Evolutionary conservation across 495 filamentous ascomycete genomes (phyloP).

Genomic region (Xylaria bambusicola): DNA sequence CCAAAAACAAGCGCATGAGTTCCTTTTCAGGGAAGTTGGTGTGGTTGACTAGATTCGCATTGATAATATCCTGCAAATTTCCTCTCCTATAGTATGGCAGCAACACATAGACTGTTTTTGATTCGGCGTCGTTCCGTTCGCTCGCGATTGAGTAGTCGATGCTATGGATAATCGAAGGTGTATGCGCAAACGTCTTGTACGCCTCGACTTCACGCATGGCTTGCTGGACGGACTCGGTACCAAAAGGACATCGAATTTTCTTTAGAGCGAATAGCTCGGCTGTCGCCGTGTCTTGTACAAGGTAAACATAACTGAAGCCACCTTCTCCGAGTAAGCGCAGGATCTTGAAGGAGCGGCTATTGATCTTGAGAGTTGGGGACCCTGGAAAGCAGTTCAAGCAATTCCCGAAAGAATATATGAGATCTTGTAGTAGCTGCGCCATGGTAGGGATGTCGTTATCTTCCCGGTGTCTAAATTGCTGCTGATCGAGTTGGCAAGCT

Average conservation of each 20-base stretch:
- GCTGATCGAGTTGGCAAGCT: not conserved
- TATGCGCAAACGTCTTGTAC: constrained; percentile 82
- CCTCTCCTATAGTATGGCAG: constrained; percentile 93
- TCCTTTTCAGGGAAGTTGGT: constrained; percentile 81
- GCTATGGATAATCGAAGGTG: constrained; percentile 85
- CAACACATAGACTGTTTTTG: constrained; percentile 94
- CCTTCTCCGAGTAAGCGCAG: constrained; percentile 91
- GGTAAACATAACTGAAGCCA: constrained; percentile 97
- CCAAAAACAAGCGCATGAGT: constrained; percentile 87
- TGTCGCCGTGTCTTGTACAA: constrained; percentile 84
- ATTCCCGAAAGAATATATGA: constrained; percentile 86
- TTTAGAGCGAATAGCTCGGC: constrained; percentile 90
- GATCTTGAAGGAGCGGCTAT: constrained; percentile 93
- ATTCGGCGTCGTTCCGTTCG: constrained; percentile 62
- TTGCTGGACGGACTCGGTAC: constrained; percentile 89
- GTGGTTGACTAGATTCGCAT: constrained; percentile 96
- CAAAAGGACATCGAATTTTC: constrained; percentile 97
- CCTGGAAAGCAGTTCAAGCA: constrained; percentile 95
- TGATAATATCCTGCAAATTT: constrained; percentile 97
- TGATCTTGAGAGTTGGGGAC: constrained; percentile 91
- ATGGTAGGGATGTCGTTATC: too few relatives aligned
- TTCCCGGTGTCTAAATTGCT: too few relatives aligned
- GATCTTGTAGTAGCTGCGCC: constrained; percentile 84
- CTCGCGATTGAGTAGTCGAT: constrained; percentile 73
- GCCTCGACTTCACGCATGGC: constrained; percentile 97